phyloP scores from a whole-genome alignment of 1,284 basidiomycete genomes.

The Rhodofomes roseus region DNA sequence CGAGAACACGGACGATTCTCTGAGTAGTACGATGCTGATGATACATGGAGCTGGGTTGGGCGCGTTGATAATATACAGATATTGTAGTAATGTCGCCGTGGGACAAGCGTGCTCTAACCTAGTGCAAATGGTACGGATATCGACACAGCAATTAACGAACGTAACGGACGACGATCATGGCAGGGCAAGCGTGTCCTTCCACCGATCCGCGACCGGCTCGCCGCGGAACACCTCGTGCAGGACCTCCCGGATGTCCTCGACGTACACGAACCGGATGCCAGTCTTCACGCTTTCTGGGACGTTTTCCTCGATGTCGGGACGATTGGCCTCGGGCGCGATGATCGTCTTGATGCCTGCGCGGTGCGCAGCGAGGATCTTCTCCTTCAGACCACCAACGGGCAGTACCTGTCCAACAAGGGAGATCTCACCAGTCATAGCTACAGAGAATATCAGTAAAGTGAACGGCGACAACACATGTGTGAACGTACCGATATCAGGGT shows the following conservation, averaged over 20 bases:
- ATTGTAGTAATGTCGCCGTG: slow-evolving; percentile 6
- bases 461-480: neutral
- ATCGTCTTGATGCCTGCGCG: slow-evolving; percentile 92
- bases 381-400: slow-evolving; percentile 91
- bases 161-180: slow-evolving; percentile 6
- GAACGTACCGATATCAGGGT: slow-evolving; percentile 79
- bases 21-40: neutral
- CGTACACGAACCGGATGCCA: slow-evolving; percentile 90
- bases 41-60: slow-evolving; percentile 10
- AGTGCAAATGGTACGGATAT: slow-evolving; percentile 8
- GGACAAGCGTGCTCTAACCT: slow-evolving; percentile 7
- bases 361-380: slow-evolving; percentile 94
- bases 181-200: slow-evolving; percentile 52
- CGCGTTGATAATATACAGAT: slow-evolving; percentile 6
- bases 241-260: slow-evolving; percentile 88
- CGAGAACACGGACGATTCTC: no score
- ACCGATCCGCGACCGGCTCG: slow-evolving; percentile 55
- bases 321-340: slow-evolving; percentile 83
- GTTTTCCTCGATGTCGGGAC: slow-evolving; percentile 92
- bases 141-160: slow-evolving; percentile 9
- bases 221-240: slow-evolving; percentile 81
- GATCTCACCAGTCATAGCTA: slow-evolving; percentile 95
- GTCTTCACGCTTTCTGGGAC: slow-evolving; percentile 93
- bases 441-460: neutral
- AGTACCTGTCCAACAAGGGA: slow-evolving; percentile 90